Percentiles rank a stretch among this genome's conserved stretches.
Evolutionary conservation across 257 asterid species (phyloP).

Genomic region (Perilla frutescens): DNA sequence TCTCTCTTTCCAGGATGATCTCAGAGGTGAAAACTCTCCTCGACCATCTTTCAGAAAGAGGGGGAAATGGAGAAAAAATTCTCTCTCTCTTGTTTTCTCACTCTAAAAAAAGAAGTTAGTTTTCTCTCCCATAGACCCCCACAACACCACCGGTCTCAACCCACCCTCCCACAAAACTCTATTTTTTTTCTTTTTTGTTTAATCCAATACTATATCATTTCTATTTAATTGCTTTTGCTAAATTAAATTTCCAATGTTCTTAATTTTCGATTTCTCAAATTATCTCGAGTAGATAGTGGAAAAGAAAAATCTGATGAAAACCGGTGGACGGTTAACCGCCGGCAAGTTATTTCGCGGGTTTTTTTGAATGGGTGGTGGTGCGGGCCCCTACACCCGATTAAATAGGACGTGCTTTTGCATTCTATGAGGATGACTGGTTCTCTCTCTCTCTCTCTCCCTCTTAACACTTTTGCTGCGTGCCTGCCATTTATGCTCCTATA

Average conservation of each 20-base stretch:
- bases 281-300: neutral
- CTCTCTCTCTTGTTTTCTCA: conserved; percentile 51
- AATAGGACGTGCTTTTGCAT: conserved; percentile 35
- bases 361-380: conserved; percentile 37
- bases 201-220: neutral
- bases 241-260: neutral
- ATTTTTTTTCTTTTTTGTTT: neutral
- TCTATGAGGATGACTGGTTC: neutral
- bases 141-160: conserved; percentile 33
- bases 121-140: conserved; percentile 22
- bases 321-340: conserved; percentile 40
- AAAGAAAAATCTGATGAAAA: neutral
- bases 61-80: conserved; percentile 48
- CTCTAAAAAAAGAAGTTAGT: conserved; percentile 46
- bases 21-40: conserved; percentile 84
- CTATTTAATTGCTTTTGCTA: neutral
- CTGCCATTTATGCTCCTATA: neutral
- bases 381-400: conserved; percentile 42
- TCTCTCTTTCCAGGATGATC: conserved; percentile 81
- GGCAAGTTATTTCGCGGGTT: conserved; percentile 36
- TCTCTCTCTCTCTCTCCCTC: neutral
- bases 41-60: conserved; percentile 93
- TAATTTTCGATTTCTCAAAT: neutral
- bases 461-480: neutral
- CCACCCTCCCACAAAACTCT: conserved; percentile 24